These are phyloP conservation scores for Candida lessepsii DNA, from an alignment of 805 yeast genomes.

Conservation along the genomic window DNA sequence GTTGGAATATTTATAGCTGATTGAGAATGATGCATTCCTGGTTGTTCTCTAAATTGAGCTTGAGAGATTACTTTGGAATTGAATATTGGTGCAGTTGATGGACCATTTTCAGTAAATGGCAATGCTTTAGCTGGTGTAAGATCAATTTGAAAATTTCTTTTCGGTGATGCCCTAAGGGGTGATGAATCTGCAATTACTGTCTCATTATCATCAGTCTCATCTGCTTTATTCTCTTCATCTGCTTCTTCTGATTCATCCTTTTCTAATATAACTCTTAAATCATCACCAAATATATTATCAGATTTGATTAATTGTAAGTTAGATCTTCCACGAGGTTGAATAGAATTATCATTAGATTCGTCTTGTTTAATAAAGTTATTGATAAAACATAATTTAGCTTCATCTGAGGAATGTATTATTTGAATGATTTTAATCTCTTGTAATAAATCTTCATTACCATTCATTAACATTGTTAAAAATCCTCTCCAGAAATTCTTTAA, in stretches of 20 bases:
- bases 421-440: conserved; percentile 28
- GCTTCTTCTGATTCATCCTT: conserved; percentile 10
- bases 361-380: conserved; percentile 19
- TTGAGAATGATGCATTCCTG: conserved; percentile 9
- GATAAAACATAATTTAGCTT: conserved; percentile 20
- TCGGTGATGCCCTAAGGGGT: conserved; percentile 24
- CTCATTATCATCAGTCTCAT: conserved; percentile 33
- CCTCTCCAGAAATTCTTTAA: conserved; percentile 40
- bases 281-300: conserved; percentile 13
- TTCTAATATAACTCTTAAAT: conserved; percentile 14
- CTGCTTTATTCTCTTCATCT: conserved; percentile 7
- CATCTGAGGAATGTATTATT: conserved; percentile 22
- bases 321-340: conserved; percentile 1
- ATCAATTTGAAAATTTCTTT: conserved; percentile 19
- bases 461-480: conserved; percentile 31
- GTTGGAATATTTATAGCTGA: conserved; percentile 10
- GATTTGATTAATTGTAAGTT: conserved; percentile 14
- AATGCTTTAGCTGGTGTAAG: conserved; percentile 13
- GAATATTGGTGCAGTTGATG: conserved; percentile 36
- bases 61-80: conserved; percentile 20
- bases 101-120: conserved; percentile 20
- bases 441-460: conserved; percentile 24
- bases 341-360: conserved; percentile 5
- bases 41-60: neutral
- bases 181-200: conserved; percentile 43